These are phyloP conservation scores for Pulveroboletus frians DNA, from an alignment of 768 basidiomycete genomes.

Conservation along the genomic window DNA sequence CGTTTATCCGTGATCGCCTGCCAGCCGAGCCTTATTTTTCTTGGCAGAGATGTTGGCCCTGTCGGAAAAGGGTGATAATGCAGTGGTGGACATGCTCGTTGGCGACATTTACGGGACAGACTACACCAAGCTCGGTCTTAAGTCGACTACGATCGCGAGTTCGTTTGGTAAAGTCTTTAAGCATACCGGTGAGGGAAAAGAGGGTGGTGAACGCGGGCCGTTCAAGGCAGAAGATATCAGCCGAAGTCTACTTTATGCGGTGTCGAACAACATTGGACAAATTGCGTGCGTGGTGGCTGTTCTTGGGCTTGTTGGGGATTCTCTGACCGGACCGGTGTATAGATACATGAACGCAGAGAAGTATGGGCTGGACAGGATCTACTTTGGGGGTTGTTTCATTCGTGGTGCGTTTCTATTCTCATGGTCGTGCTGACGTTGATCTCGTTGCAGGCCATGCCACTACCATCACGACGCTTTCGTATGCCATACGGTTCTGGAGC, in stretches of 20 bases:
- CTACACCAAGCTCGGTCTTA: constrained; percentile 90
- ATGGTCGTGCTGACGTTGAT: constrained; percentile 2
- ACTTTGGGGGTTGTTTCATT: constrained; percentile 99
- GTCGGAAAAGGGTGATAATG: constrained; percentile 92
- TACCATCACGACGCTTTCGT: constrained; percentile 94
- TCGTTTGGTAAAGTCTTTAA: constrained; percentile 99
- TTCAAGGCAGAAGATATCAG: constrained; percentile 94
- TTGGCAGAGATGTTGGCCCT: constrained; percentile 88
- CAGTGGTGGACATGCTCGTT: constrained; percentile 95
- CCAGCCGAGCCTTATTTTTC: constrained; percentile 4
- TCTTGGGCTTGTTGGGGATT: background rate
- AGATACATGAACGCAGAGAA: constrained; percentile 99
- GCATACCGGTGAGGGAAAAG: constrained; percentile 52
- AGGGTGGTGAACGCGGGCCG: constrained; percentile 49
- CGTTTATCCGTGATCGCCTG: background rate
- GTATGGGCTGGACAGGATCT: constrained; percentile 92
- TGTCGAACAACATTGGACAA: constrained; percentile 99
- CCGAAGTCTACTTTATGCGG: constrained; percentile 88
- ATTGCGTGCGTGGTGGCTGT: constrained; percentile 76
- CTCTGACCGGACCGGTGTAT: constrained; percentile 14
- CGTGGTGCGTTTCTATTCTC: constrained; percentile 56
- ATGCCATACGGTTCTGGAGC: constrained; percentile 99
- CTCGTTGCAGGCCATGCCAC: constrained; percentile 77
- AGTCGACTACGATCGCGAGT: constrained; percentile 96
- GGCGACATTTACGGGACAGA: constrained; percentile 99